A percentile compares a stretch with the other conserved stretches of the same genome.
Conservation (phyloP, 352 stramenopile genomes). For the Phytophthora macrochlamydospora region DNA sequence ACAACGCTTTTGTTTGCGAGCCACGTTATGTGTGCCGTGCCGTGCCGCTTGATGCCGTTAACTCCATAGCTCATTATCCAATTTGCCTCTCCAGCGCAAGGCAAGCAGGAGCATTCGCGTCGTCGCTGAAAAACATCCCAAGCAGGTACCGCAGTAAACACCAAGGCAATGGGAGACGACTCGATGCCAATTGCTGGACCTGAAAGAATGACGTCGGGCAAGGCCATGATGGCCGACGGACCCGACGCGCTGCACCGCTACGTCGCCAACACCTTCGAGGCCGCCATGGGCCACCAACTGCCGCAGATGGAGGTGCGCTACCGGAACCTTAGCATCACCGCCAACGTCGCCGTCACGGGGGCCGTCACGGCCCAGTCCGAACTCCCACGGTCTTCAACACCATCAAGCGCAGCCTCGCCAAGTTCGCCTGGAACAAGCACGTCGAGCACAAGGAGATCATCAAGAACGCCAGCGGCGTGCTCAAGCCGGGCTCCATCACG, state of each 20-base stretch:
- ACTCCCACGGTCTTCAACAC: slow-evolving; percentile 41
- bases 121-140: not conserved
- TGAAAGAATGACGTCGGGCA: slow-evolving; percentile 15
- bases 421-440: slow-evolving; percentile 37
- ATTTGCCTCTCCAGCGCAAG: not conserved
- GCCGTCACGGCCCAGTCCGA: slow-evolving; percentile 33
- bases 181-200: not conserved
- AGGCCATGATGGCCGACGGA: slow-evolving; percentile 44
- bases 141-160: not conserved
- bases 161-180: not conserved
- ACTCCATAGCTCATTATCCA: not conserved
- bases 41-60: no score
- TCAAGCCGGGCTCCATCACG: slow-evolving; percentile 38
- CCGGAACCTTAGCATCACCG: slow-evolving; percentile 47
- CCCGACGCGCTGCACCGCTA: slow-evolving; percentile 43
- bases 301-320: slow-evolving; percentile 71
- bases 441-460: slow-evolving; percentile 40
- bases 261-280: slow-evolving; percentile 42
- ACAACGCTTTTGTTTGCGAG: slow-evolving; percentile 2
- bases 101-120: not conserved
- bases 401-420: slow-evolving; percentile 24
- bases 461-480: slow-evolving; percentile 30
- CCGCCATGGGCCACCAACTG: slow-evolving; percentile 39
- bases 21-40: not conserved
- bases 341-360: slow-evolving; percentile 25